A percentile compares a stretch with the other conserved stretches of the same genome.
phyloP scores from a whole-genome alignment of 2,329 filamentous ascomycete genomes.

The Bipolaris victoriae region DNA sequence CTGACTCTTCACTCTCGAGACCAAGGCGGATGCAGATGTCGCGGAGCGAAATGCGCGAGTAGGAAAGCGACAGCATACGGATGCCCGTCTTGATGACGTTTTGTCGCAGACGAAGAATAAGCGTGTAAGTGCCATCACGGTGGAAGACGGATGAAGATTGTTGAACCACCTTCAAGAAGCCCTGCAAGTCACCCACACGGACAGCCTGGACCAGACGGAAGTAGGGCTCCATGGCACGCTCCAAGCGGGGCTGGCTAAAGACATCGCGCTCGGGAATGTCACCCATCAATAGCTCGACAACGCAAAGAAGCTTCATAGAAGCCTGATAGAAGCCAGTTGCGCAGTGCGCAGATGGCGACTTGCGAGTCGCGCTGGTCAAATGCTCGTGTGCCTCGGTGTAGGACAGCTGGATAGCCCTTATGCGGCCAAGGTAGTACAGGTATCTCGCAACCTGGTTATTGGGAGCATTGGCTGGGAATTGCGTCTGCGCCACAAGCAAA shows the following conservation, averaged over 20 bases:
- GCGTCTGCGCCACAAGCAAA: conserved; percentile 91
- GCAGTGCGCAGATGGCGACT: conserved; percentile 87
- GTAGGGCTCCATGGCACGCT: conserved; percentile 88
- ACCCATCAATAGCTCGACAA: conserved; percentile 97
- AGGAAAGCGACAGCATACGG: conserved; percentile 97
- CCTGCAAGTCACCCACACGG: conserved; percentile 92
- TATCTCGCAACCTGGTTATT: conserved; percentile 99
- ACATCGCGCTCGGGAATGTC: conserved; percentile 95
- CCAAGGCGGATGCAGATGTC: conserved; percentile 97
- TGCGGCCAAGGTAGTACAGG: conserved; percentile 95
- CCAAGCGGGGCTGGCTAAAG: conserved; percentile 87
- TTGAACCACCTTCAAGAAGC: conserved; percentile 86
- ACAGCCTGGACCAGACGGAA: conserved; percentile 93
- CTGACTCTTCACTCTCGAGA: conserved; percentile 92
- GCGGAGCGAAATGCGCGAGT: conserved; percentile 93
- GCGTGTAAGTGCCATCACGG: conserved; percentile 90
- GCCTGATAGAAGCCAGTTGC: conserved; percentile 95
- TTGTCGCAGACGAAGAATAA: conserved; percentile 92
- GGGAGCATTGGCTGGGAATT: conserved; percentile 90
- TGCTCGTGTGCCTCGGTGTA: conserved; percentile 98
- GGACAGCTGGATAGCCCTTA: conserved; percentile 92
- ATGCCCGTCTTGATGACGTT: conserved; percentile 99
- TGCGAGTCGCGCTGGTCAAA: conserved; percentile 89
- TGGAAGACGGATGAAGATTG: conserved; percentile 84
- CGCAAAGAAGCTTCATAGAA: conserved; percentile 92